Evolutionary conservation across 176 grass and related monocot genomes (phyloP), one percentile per base, ranked within the genome.

Genomic region (Zoysia pacifica): DNA sequence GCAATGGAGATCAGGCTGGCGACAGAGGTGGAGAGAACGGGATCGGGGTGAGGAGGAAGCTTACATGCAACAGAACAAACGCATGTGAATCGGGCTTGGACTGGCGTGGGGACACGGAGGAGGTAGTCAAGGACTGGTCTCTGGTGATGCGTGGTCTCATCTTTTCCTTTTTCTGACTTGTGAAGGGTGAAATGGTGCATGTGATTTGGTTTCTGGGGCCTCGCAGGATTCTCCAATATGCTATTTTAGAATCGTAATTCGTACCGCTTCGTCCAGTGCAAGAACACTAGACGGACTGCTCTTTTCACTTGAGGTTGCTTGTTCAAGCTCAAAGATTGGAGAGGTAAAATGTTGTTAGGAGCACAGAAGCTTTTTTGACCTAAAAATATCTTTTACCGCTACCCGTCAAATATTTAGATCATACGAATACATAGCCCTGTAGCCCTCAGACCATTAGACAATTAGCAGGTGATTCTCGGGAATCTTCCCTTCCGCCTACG

Each of bases 61-160:
- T 2, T 82, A 85, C 83, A 71, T 85, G 86, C 47, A 88, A 84
- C 75, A 72, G 36, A 81, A 90, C 89, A 88, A 94, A 63, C 63
- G 89, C 89, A 91, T 91, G 86, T 93, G 77, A 84, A 77, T 76
- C 64, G 36, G 83, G 83, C 52, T 86, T 93, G 91, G 91, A 94
- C 85, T 62, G 81, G 83, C 54, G 70, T 49, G 84, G 49, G 50
- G 74, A 83, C 79, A 80, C 48, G 84, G 79, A 77, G 85, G 79
- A 53, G 78, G 52, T 70, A 62, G 67, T 74, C 72, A 73, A 67
- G 83, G 83, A 78, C 62, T 78, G 87, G 69, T 48, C 28, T 59
- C 74, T 80, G 79, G 28, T 28, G 28, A 16, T 77, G 76, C 64
- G 74, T 88, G 77, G 70, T 65, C 65, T 77, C 72, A 8, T 62